Evolutionary conservation across 116 monocot species (phyloP), one percentile per base, ranked within the genome.

Genomic region (Dioscorea cayenensis): DNA sequence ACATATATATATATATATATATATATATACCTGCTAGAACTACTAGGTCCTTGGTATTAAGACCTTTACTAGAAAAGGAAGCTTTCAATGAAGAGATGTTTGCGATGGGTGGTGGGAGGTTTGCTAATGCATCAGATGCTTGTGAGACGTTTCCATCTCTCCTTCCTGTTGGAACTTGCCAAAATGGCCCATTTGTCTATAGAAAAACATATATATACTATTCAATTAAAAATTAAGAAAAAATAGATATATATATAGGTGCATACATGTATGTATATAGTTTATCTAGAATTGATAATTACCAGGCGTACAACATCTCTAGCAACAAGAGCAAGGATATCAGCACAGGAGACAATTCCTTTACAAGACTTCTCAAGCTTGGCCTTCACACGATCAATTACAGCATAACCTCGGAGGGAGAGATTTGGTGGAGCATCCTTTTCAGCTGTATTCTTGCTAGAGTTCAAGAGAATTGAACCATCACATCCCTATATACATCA

Each of bases 311-410:
- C 62, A 4, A 58, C 75, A 65, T 84, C 84, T 20, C 84, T 77
- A 19, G 84, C 80, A 11, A 73, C 84, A 5, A 84, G 7, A 49
- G 84, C 77, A 19, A 80, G 0, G 14, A 84, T 71, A 36, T 84
- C 84, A 4, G 84, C 80, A 28, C 84, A 80, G 4, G 84, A 80
- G 14, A 84, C 84, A 2, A 80, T 38, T 28, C 70, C 73, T 1
- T 73, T 69, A 51, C 84, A 84, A 28, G 74, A 68, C 28, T 35
- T 52, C 66, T 84, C 84, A 36, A 84, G 52, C 61, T 21, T 71
- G 14, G 70, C 74, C 67, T 84, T 84, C 29, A 75, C 66, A 1
- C 20, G 28, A 32, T 84, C 80, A 17, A 84, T 80, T 23, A 77
- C 80, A 21, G 8, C 19, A 17, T 63, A 84, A 3, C 84, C 84